Evolutionary conservation across 1,139 yeast species (phyloP).

Genomic region (Taphrina wiesneri): DNA sequence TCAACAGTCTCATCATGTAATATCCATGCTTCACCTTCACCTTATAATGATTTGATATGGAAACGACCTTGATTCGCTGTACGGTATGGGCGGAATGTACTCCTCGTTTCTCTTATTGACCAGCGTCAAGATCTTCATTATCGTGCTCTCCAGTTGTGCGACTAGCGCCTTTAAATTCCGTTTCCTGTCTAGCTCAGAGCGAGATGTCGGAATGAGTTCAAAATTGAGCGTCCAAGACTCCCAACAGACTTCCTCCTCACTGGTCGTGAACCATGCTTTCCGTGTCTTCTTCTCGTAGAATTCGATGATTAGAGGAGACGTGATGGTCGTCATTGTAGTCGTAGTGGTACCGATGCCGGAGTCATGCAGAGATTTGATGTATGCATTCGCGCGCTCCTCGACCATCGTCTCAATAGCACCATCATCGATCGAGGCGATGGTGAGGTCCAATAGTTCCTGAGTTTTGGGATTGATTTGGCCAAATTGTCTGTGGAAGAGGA

Average conservation of each 20-base stretch:
- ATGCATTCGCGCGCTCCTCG: slow-evolving; percentile 39
- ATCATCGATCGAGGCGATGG: slow-evolving; percentile 47
- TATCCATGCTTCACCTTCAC: not conserved
- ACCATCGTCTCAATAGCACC: slow-evolving; percentile 42
- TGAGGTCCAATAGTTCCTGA: slow-evolving; percentile 48
- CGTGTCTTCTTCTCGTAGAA: slow-evolving; percentile 46
- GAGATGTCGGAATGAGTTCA: slow-evolving; percentile 42
- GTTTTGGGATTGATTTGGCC: slow-evolving; percentile 64
- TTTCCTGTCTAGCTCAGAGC: slow-evolving; percentile 41
- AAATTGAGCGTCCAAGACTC: slow-evolving; percentile 54
- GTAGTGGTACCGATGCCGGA: slow-evolving; percentile 9
- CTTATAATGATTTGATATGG: slow-evolving; percentile 53
- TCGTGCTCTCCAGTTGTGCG: slow-evolving; percentile 48
- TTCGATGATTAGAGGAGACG: slow-evolving; percentile 42
- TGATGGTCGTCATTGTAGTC: not conserved
- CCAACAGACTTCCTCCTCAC: slow-evolving; percentile 52
- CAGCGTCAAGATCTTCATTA: slow-evolving; percentile 54
- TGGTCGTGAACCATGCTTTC: slow-evolving; percentile 49
- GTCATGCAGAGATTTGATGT: not conserved
- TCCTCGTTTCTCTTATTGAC: slow-evolving; percentile 57
- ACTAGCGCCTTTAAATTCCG: slow-evolving; percentile 40
- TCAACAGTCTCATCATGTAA: not conserved
- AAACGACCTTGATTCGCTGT: slow-evolving; percentile 66
- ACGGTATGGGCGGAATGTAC: slow-evolving; percentile 74
- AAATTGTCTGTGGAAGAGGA: slow-evolving; percentile 69